A percentile compares a stretch with the other conserved stretches of the same genome.
Evolutionary conservation across 169 alveolate species (phyloP).

Genomic region (Eimeria sp.): DNA sequence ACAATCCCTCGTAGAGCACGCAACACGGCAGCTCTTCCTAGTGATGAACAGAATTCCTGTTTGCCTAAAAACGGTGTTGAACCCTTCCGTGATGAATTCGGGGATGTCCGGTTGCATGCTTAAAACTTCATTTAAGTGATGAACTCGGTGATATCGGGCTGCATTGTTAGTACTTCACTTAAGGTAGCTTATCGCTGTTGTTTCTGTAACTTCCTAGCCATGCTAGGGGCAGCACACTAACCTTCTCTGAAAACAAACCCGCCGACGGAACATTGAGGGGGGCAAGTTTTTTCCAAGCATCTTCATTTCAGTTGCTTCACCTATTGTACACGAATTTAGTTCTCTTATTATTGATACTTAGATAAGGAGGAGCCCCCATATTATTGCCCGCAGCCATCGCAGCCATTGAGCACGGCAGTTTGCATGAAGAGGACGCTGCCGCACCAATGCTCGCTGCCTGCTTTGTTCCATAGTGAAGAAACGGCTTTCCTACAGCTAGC

Average conservation of each 20-base stretch:
- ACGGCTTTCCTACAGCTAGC: background rate
- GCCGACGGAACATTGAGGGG: no score
- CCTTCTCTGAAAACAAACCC: no score
- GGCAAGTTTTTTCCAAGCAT: no score
- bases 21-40: background rate
- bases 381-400: background rate
- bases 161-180: background rate
- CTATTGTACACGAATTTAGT: no score
- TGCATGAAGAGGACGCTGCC: background rate
- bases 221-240: no score
- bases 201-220: no score
- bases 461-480: background rate
- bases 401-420: background rate
- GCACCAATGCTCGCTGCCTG: background rate
- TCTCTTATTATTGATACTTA: background rate
- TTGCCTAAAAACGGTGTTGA: background rate
- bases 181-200: background rate
- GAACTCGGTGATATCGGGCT: no score
- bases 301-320: no score
- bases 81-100: background rate
- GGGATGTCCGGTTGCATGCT: no score
- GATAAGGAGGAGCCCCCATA: background rate
- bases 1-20: no score
- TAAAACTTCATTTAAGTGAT: background rate
- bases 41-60: background rate